Conservation (phyloP, 1,284 basidiomycete species). For the Sanghuangporus weigelae region DNA sequence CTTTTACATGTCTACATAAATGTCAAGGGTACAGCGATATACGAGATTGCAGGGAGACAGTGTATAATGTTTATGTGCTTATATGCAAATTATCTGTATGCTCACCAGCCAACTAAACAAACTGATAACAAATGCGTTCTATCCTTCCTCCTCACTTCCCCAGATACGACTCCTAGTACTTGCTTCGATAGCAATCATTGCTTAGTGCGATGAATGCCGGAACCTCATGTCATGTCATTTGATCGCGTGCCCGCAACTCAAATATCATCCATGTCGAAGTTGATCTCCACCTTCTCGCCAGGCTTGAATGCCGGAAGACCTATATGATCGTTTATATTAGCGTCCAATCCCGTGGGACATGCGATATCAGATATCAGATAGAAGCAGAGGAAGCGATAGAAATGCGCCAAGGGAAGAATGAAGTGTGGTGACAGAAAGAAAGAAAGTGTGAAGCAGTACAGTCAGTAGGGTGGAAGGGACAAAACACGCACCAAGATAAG, state of each 20-base stretch:
- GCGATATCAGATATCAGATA: not conserved
- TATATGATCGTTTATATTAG: conserved; percentile 18
- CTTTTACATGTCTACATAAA: not conserved
- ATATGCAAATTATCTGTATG: not conserved
- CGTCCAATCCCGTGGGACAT: not conserved
- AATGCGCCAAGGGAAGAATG: not conserved
- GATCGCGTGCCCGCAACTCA: conserved; percentile 29
- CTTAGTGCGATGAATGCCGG: too few species aligned
- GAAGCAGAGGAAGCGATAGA: not conserved
- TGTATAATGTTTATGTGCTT: not conserved
- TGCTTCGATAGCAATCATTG: too few species aligned
- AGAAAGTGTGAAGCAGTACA: not conserved
- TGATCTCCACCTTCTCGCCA: conserved; percentile 93
- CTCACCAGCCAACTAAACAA: not conserved
- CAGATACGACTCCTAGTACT: not conserved
- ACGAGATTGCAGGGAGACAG: not conserved
- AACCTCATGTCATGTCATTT: too few species aligned
- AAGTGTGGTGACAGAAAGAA: conserved; percentile 6
- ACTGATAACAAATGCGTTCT: not conserved
- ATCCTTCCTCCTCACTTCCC: not conserved
- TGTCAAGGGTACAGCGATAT: not conserved
- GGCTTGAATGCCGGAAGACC: conserved; percentile 98
- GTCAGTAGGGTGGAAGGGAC: not conserved
- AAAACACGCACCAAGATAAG: conserved; percentile 78
- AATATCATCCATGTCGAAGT: conserved; percentile 83